Base-by-base conservation (phyloP, 768 basidiomycete species). In the Russula abietina region DNA sequence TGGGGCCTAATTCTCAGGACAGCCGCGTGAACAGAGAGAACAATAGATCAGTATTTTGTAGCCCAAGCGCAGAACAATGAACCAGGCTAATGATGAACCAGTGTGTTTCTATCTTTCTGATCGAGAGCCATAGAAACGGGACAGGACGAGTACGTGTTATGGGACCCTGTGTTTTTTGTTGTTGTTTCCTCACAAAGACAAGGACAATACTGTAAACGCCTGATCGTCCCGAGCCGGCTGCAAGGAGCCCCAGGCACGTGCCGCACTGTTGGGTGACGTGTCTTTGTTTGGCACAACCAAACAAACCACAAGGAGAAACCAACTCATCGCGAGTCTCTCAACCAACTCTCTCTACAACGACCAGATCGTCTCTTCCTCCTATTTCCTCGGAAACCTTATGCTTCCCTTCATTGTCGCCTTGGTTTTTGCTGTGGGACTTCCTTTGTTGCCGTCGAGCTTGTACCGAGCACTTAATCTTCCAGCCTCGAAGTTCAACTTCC, bases 341-440 rank as follows among this genome's bases (percentile, higher is more conserved):
- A n/a, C n/a, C n/a, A 32, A 41, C 22, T 3, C 46, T 9, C 3
- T 22, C 22, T 46, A 24, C 22, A 22, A 46, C 45, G 22, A 46
- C 45, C 9, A 46, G 24, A 24, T n/a, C 16, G 7, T 49, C 26
- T 26, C 14, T 7, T 49, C 22, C 26, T 43, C 46, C 30, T 14
- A 36, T 32, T 28, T 26, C 36, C 7, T 43, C 30, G 38, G 6
- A 55, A 48, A 48, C 33, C 28, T 48, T n/a, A 64, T 64, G 63
- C 49, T 64, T 19, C 63, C 63, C 12, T 60, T 64, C 24, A 41
- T 64, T 14, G 17, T 64, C 19, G 63, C 63, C 48, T 60, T 64
- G 10, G 11, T 64, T 3, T 39, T 64, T 45, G 58, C 63, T 16
- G 54, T 64, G 19, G 63, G 63, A 39, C 38, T 64, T 12, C 63